A percentile compares a stretch with the other conserved stretches of the same genome.
These are phyloP conservation scores for Suillus plorans DNA, from an alignment of 768 basidiomycete genomes.

Conservation along the genomic window DNA sequence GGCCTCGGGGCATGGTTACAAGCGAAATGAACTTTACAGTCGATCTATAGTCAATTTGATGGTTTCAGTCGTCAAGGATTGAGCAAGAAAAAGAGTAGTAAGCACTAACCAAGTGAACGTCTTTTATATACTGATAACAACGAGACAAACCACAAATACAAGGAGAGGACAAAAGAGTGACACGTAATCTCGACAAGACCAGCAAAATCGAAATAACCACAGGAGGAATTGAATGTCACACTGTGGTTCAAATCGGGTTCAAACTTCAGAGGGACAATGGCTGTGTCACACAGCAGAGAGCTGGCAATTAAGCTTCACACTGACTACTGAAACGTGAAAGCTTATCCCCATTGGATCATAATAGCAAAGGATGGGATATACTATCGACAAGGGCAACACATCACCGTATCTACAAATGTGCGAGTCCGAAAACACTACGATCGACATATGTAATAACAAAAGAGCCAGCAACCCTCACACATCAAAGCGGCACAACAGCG, in stretches of 20 bases:
- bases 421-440: constrained; percentile 6
- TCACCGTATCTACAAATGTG: constrained; percentile 14
- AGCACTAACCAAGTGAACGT: not conserved
- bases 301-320: not conserved
- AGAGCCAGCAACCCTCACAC: constrained; percentile 4
- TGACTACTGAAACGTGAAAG: not conserved
- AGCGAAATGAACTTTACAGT: not conserved
- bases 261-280: not conserved
- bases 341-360: not conserved
- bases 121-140: not conserved
- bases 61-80: not conserved
- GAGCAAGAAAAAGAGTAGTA: not conserved
- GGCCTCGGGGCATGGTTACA: constrained; percentile 51
- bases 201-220: not conserved
- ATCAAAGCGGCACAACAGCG: constrained; percentile 3
- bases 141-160: not conserved
- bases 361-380: constrained; percentile 4
- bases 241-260: not conserved
- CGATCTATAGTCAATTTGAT: not conserved
- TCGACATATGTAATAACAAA: constrained; percentile 3
- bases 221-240: not conserved
- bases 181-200: not conserved
- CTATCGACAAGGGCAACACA: constrained; percentile 6
- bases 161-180: not conserved
- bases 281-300: not conserved